Evolutionary conservation across 805 yeast species (phyloP).

Genomic region (Saccharomycopsis synnaedendra): DNA sequence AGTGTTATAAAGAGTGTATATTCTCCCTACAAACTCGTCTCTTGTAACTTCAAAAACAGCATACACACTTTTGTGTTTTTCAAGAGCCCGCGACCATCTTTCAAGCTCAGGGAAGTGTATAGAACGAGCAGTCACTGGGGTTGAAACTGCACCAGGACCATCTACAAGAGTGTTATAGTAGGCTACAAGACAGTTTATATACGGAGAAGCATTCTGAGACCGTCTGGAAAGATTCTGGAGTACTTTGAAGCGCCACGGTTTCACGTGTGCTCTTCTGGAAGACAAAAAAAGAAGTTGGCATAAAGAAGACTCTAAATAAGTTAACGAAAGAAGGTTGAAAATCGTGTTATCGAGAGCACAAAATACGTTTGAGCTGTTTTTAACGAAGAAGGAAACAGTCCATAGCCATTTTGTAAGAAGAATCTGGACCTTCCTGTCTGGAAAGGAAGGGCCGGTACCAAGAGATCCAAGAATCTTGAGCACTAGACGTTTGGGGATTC

Average conservation of each 20-base stretch:
- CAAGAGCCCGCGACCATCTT: no score
- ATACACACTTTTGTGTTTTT: no score
- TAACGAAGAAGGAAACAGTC: not conserved
- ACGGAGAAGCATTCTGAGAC: not conserved
- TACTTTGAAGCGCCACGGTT: not conserved
- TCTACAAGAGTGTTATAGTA: not conserved
- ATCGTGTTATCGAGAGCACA: not conserved
- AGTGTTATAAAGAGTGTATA: no score
- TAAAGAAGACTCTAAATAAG: not conserved
- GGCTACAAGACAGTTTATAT: not conserved
- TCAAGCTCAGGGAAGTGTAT: no score
- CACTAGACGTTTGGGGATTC: not conserved
- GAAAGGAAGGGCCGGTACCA: not conserved
- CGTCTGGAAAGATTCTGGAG: not conserved
- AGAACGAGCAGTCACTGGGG: no score
- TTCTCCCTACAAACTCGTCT: no score
- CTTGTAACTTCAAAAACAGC: no score
- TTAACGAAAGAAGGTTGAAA: not conserved
- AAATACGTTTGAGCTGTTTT: not conserved
- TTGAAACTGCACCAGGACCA: no score
- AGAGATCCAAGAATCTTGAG: not conserved
- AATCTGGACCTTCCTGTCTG: not conserved
- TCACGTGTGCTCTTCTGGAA: not conserved
- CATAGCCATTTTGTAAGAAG: slow-evolving; percentile 1
- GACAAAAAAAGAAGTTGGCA: not conserved